Evolutionary conservation across 2,329 filamentous ascomycete genomes (phyloP).

Genomic region (Cytospora leucostoma): DNA sequence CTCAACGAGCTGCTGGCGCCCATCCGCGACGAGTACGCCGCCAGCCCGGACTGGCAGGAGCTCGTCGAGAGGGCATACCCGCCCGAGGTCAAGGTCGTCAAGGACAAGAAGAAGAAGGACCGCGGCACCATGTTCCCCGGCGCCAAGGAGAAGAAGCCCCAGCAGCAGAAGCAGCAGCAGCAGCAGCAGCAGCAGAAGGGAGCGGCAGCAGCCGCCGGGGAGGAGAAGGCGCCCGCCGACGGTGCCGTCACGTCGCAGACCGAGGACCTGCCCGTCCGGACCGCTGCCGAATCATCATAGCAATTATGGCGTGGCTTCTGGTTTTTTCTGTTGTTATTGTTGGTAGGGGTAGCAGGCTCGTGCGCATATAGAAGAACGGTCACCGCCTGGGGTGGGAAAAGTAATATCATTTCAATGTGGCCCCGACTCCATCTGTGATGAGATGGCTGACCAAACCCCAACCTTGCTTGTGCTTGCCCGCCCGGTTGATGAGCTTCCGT

Average conservation of each 20-base stretch:
- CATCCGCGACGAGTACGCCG: conserved; percentile 68
- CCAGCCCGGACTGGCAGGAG: conserved; percentile 70
- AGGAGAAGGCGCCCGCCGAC: conserved; percentile 27
- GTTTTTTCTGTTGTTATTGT: not conserved
- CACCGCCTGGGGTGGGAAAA: not conserved
- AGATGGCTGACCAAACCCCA: not conserved
- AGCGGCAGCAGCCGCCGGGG: conserved; percentile 23
- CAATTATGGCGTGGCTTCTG: not conserved
- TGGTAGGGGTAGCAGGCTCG: not conserved
- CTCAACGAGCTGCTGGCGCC: conserved; percentile 75
- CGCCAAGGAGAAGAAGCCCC: conserved; percentile 18
- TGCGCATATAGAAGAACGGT: not conserved
- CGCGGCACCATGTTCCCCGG: conserved; percentile 68
- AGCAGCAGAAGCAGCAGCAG: not conserved
- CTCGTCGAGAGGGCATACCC: conserved; percentile 82
- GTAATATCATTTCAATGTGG: not conserved
- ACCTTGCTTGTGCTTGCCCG: not conserved
- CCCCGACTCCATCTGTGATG: not conserved
- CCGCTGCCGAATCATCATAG: conserved; percentile 13
- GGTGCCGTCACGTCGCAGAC: conserved; percentile 26
- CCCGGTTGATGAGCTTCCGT: not conserved
- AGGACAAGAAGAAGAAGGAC: conserved; percentile 77
- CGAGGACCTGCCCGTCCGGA: conserved; percentile 26
- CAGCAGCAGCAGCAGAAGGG: not conserved
- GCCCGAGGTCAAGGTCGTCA: conserved; percentile 64